These are phyloP conservation scores for Solanum ossicruentum DNA, from an alignment of 257 asterid species.

Conservation along the genomic window DNA sequence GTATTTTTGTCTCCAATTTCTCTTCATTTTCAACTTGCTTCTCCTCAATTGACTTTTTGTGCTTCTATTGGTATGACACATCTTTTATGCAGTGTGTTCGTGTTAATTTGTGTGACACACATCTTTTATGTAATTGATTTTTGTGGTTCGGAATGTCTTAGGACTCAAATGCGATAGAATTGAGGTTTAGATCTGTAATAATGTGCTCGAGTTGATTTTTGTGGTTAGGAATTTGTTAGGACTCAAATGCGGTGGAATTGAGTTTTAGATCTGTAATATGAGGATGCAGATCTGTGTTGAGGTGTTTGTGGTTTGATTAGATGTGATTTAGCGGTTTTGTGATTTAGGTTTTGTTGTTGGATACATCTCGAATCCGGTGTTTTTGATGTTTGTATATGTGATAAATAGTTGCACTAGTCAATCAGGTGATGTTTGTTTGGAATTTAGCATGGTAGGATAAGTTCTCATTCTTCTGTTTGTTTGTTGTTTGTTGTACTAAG, in stretches of 20 bases:
- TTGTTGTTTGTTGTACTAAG: background rate
- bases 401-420: background rate
- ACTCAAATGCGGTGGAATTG: too few species aligned
- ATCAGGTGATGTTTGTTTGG: background rate
- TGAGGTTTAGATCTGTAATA: too few species aligned
- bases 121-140: too few species aligned
- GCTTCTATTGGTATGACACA: background rate
- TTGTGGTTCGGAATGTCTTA: too few species aligned
- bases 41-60: background rate
- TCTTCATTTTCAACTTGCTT: background rate
- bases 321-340: constrained; percentile 3
- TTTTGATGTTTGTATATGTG: background rate
- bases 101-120: too few species aligned
- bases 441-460: background rate
- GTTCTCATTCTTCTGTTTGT: background rate
- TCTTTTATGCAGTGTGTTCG: background rate
- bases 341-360: background rate
- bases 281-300: background rate
- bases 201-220: too few species aligned
- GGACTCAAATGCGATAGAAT: too few species aligned
- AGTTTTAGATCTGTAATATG: background rate
- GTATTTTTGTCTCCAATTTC: background rate
- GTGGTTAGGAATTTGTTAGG: too few species aligned
- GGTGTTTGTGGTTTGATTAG: background rate
- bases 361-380: background rate